phyloP scores from a whole-genome alignment of 2,329 filamentous ascomycete genomes.

The Dryadomyces quercivorus region DNA sequence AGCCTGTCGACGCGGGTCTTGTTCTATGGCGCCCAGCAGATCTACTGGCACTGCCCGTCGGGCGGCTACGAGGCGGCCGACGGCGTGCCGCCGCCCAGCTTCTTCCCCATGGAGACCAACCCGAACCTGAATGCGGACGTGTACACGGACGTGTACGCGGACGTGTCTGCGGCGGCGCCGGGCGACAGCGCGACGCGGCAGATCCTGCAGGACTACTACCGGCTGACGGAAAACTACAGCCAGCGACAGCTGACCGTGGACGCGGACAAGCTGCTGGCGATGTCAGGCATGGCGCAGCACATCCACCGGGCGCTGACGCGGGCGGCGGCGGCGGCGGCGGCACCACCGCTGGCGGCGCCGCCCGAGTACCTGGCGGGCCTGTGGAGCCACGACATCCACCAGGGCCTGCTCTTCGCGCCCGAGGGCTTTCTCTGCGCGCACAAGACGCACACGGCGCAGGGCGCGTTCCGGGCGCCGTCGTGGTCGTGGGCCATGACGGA shows the following conservation, averaged over 20 bases:
- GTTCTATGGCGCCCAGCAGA: constrained; percentile 1
- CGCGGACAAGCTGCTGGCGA: constrained; percentile 4
- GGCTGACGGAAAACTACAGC: neutral
- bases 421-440: neutral
- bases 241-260: neutral
- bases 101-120: neutral
- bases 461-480: constrained; percentile 4
- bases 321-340: no score
- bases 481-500: constrained; percentile 7
- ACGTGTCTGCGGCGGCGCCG: no score
- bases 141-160: neutral
- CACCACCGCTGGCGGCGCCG: no score
- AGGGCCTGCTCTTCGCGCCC: constrained; percentile 1
- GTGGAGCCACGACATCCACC: constrained; percentile 1
- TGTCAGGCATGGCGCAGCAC: constrained; percentile 1
- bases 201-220: constrained; percentile 2
- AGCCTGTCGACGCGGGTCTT: constrained; percentile 1
- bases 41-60: constrained; percentile 3
- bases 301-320: neutral
- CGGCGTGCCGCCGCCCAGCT: neutral
- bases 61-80: constrained; percentile 4
- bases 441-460: neutral
- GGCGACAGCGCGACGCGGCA: neutral
- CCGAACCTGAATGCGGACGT: neutral
- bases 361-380: constrained; percentile 2